These are phyloP conservation scores for Oryza australiensis DNA, from an alignment of 176 grass and related monocot genomes.

Conservation along the genomic window DNA sequence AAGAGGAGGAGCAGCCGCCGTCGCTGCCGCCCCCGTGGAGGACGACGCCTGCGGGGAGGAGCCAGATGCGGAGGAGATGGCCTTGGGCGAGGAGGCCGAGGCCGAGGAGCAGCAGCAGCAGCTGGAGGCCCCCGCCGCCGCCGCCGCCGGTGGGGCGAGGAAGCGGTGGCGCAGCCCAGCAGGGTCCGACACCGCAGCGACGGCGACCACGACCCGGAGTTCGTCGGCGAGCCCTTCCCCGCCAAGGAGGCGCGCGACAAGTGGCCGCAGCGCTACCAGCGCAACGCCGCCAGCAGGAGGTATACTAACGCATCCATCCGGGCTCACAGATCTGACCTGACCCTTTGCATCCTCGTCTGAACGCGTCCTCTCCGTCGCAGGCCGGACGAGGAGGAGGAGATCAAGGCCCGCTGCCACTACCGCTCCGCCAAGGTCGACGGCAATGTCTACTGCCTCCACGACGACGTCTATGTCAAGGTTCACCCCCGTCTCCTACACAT, in stretches of 20 bases:
- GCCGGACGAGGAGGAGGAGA: conserved; percentile 31
- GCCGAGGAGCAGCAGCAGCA: background rate
- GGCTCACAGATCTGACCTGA: too few species aligned
- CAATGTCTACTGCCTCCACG: conserved; percentile 44
- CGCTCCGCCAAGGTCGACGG: conserved; percentile 48
- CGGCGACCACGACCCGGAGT: background rate
- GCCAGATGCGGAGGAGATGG: background rate
- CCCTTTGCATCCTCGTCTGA: background rate
- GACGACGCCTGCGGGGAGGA: background rate
- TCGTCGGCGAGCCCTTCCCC: background rate
- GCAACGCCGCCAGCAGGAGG: background rate
- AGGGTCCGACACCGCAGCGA: background rate
- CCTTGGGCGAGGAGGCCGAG: background rate
- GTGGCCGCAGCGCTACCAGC: conserved; percentile 42
- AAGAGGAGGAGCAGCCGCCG: too few species aligned
- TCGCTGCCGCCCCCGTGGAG: too few species aligned
- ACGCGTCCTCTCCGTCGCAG: background rate
- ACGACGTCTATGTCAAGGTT: conserved; percentile 67
- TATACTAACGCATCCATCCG: background rate
- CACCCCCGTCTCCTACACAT: background rate
- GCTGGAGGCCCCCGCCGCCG: background rate
- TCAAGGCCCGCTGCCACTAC: conserved; percentile 54
- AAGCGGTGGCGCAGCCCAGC: background rate
- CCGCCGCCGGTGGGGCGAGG: background rate
- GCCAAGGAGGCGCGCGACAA: background rate